Percentiles rank a stretch among this genome's conserved stretches.
phyloP scores from a whole-genome alignment of 352 stramenopile species.

The Globisporangium nunn region DNA sequence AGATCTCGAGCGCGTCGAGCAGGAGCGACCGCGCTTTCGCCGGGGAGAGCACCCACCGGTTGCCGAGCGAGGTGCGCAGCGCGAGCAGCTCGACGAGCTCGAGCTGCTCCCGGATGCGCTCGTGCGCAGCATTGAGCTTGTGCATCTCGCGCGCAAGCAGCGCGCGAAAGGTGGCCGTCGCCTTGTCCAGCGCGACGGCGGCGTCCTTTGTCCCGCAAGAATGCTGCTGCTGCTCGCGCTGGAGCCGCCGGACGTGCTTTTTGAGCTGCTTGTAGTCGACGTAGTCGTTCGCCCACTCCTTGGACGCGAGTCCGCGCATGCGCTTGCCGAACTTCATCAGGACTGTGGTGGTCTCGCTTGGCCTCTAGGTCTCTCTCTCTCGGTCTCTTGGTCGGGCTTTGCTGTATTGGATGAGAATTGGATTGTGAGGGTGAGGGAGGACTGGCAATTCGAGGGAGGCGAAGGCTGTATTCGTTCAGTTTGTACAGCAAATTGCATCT shows the following conservation, averaged over 20 bases:
- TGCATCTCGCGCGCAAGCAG: slow-evolving; percentile 42
- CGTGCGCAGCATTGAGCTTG: slow-evolving; percentile 54
- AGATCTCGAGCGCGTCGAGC: slow-evolving; percentile 52
- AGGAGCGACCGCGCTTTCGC: slow-evolving; percentile 46
- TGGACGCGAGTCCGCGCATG: slow-evolving; percentile 53
- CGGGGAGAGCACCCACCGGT: slow-evolving; percentile 47
- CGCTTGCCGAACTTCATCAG: slow-evolving; percentile 83
- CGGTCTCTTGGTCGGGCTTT: too few relatives aligned
- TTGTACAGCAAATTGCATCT: too few relatives aligned
- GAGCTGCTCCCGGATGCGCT: slow-evolving; percentile 46
- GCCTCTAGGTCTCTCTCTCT: too few relatives aligned
- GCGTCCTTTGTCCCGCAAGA: not conserved
- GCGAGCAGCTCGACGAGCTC: slow-evolving; percentile 25
- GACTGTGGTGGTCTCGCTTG: too few relatives aligned
- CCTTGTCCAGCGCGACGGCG: not conserved
- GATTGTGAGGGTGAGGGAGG: too few relatives aligned
- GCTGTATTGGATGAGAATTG: too few relatives aligned
- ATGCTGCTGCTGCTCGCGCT: not conserved
- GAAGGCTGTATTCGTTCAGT: too few relatives aligned
- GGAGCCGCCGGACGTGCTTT: slow-evolving; percentile 41
- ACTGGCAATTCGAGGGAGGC: too few relatives aligned
- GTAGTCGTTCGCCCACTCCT: slow-evolving; percentile 57
- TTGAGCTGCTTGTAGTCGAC: slow-evolving; percentile 83
- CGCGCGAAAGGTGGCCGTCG: slow-evolving; percentile 17
- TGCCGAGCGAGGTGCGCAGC: slow-evolving; percentile 36